Evolutionary conservation across 805 yeast species (phyloP).

Genomic region (Cyberlindnera mississippiensis): DNA sequence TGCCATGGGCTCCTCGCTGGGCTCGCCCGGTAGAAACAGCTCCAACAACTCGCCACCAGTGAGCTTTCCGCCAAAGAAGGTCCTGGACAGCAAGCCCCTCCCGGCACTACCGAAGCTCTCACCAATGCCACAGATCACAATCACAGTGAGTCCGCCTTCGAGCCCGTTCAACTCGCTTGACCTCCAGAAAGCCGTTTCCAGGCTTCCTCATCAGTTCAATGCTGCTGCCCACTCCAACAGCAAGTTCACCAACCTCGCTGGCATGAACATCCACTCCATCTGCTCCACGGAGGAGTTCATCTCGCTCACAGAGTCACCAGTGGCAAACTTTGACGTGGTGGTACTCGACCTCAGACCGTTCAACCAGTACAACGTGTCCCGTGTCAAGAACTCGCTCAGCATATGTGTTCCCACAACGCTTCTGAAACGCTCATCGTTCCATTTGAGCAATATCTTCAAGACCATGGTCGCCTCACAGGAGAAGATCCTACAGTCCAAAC

Average conservation of each 20-base stretch:
- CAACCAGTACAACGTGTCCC: constrained; percentile 61
- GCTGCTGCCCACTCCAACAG: constrained; percentile 4
- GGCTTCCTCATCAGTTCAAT: constrained; percentile 14
- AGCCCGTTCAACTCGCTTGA: constrained; percentile 4
- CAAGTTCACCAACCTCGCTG: constrained; percentile 15
- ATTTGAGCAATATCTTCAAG: constrained; percentile 25
- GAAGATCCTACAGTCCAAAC: constrained; percentile 11
- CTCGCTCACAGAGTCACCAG: not conserved
- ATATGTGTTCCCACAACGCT: constrained; percentile 87
- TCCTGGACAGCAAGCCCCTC: not conserved
- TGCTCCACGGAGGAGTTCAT: constrained; percentile 11
- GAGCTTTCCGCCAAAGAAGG: not conserved
- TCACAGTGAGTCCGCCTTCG: constrained; percentile 14
- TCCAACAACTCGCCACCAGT: not conserved
- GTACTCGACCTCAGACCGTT: constrained; percentile 70
- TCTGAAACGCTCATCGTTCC: constrained; percentile 49
- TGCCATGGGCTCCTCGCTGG: not conserved
- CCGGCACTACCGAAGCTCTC: not conserved
- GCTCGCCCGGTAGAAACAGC: not conserved
- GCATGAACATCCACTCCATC: constrained; percentile 14
- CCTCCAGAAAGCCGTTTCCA: constrained; percentile 8
- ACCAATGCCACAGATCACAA: constrained; percentile 10
- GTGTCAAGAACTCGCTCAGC: constrained; percentile 60
- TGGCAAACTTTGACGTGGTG: constrained; percentile 11
- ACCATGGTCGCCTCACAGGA: constrained; percentile 27